Evolutionary conservation across 805 yeast genomes (phyloP), one percentile per base, ranked within the genome.

Genomic region (Kodamaea lidongshanica): DNA sequence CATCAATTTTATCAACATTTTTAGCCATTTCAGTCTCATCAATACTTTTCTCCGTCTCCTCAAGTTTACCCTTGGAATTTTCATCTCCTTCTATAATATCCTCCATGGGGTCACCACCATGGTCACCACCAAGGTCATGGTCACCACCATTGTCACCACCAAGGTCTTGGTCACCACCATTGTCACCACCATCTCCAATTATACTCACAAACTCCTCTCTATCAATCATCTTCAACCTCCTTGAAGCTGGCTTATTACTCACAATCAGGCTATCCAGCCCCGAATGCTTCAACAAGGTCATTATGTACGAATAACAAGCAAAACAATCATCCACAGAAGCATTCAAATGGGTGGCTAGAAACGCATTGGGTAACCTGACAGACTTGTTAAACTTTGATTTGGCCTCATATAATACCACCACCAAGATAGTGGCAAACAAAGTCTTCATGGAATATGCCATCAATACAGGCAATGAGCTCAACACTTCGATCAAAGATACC

Each of bases 401-500:
- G 4, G 49, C 54, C 34, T 56, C 61, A 6, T 32, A 14, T 9
- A 52, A 27, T 2, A 41, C 38, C 7, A 52, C 32, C 1, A 58
- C 39, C 22, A 58, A 21, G 21, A 47, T 32, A 1, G 61, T 34
- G 14, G 53, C 65, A 37, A 63, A 61, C 9, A 62, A 35, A 2
- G 61, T 51, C 7, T 41, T 32, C 24, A 52, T 46, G 32, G 58
- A 60, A 40, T 51, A 62, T 10, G 58, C 45, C n/a, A 61, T 48
- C 14, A 59, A 42, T 2, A 63, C 36, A 0, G 70, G 70, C 28
- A 63, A 44, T 8, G 60, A 49, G 12, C 68, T 59, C 16, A 61
- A 41, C 9, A 60, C 39, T 37, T 64, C 70, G 11, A 63, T 49
- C 23, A 58, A 46, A 3, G 65, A 44, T 1, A 57, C 50, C 0